Percentiles rank a stretch among this genome's conserved stretches.
Evolutionary conservation across 371 early-diverging fungal genomes (phyloP).

Genomic region (Lichtheimia hyalospora): DNA sequence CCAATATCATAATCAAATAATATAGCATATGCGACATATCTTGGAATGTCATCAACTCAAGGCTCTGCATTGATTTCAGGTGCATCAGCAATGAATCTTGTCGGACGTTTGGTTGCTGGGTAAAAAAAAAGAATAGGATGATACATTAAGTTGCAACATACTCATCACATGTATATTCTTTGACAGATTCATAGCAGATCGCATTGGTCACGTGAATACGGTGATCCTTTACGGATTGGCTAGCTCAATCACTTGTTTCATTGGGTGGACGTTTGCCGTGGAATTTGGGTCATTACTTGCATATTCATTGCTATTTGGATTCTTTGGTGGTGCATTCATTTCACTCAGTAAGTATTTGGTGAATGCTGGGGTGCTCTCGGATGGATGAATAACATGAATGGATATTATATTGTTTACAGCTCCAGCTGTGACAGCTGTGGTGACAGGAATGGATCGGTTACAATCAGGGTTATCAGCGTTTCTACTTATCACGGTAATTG

Average conservation of each 20-base stretch:
- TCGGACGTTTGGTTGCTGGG: constrained; percentile 50
- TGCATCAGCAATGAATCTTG: constrained; percentile 44
- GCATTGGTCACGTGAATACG: constrained; percentile 13
- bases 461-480: constrained; percentile 20
- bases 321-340: constrained; percentile 23
- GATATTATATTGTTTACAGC: background rate
- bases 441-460: constrained; percentile 19
- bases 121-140: too few relatives aligned
- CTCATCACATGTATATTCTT: background rate
- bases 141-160: too few relatives aligned
- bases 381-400: background rate
- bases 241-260: constrained; percentile 2
- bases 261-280: constrained; percentile 33
- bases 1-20: background rate
- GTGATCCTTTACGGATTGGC: constrained; percentile 3
- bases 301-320: constrained; percentile 22
- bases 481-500: constrained; percentile 11
- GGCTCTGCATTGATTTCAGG: constrained; percentile 18
- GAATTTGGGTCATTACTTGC: constrained; percentile 20
- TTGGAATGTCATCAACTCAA: constrained; percentile 16
- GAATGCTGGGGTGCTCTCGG: too few relatives aligned
- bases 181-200: constrained; percentile 5
- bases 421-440: constrained; percentile 16
- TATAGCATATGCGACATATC: constrained; percentile 17
- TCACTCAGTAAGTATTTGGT: constrained; percentile 9